Evolutionary conservation across 2,329 filamentous ascomycete genomes (phyloP).

Genomic region (Cyphellophora europaea): DNA sequence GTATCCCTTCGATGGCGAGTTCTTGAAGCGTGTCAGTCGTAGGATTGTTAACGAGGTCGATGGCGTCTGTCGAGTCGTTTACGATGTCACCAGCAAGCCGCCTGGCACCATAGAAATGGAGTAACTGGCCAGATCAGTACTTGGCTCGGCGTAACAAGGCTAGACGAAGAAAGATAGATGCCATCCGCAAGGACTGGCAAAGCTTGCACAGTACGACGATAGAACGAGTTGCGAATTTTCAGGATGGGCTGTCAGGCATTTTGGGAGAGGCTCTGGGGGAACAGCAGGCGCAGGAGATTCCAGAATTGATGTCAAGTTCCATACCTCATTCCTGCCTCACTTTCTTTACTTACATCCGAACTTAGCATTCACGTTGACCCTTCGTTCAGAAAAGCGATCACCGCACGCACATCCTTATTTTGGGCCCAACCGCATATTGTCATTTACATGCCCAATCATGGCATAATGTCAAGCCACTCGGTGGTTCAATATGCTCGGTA

Average conservation of each 20-base stretch:
- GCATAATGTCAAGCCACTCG: constrained; percentile 23
- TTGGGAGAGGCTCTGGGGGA: no score
- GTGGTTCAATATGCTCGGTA: constrained; percentile 39
- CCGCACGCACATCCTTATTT: background rate
- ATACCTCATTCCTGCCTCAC: no score
- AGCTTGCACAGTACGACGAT: no score
- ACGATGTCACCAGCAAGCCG: constrained; percentile 53
- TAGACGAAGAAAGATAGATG: background rate
- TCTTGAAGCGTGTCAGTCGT: constrained; percentile 56
- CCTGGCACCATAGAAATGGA: constrained; percentile 69
- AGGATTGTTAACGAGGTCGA: constrained; percentile 69
- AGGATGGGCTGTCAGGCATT: no score
- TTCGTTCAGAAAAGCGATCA: background rate
- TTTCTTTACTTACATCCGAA: background rate
- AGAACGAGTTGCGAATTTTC: no score
- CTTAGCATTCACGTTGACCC: background rate
- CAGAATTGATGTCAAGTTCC: no score
- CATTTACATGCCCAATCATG: background rate
- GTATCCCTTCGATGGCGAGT: constrained; percentile 55
- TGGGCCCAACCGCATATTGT: background rate
- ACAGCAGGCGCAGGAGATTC: no score
- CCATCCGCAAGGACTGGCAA: constrained; percentile 1
- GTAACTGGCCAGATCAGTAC: constrained; percentile 32
- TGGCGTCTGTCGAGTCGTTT: constrained; percentile 58
- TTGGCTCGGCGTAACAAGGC: no score